Evolutionary conservation across 345 rosid species (phyloP), one percentile per base, ranked within the genome.

Genomic region (Eutrema heterophyllum): DNA sequence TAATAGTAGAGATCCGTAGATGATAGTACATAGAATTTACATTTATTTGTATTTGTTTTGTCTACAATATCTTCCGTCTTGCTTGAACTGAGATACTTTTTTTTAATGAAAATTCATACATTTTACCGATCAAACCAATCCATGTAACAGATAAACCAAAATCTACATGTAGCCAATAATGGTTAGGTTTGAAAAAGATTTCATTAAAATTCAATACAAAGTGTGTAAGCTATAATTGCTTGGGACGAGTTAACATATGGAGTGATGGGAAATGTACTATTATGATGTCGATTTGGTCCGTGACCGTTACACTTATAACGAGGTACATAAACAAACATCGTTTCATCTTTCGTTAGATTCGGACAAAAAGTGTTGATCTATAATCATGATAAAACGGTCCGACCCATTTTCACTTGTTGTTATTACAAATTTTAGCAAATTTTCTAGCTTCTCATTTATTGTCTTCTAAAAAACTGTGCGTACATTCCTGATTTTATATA

Each of bases 321-420:
- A 78, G 73, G 72, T 77, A 50, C 79, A 64, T 70, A 64, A 26
- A 26, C 73, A 66, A 71, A 78, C 81, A 78, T 71, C 77, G 73
- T 71, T 66, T 78, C 77, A 72, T 66, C 50, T 66, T 59, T 78
- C 68, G 77, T 59, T 78, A 71, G 77, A 72, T 78, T 78, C 77
- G 81, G 81, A 71, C 81, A 71, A 64, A 71, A 78, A 72, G 77
- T 72, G 81, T 58, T 78, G 69, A 50, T 78, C 77, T 78, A 71
- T 71, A 66, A 78, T 71, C 72, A 77, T 77, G 77, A 66, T 65
- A 64, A 65, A 58, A 43, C 44, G 24, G 26, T 38, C 72, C 72
- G 51, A 65, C 72, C 75, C 66, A 39, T 70, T 36, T 70, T 64
- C 29, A 30, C 50, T 58, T 65, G 57, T 64, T 71, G 33, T 57